Percentiles rank a stretch among this genome's conserved stretches.
Conservation (phyloP, 306 rosid genomes). For the Acmispon strigosus region DNA sequence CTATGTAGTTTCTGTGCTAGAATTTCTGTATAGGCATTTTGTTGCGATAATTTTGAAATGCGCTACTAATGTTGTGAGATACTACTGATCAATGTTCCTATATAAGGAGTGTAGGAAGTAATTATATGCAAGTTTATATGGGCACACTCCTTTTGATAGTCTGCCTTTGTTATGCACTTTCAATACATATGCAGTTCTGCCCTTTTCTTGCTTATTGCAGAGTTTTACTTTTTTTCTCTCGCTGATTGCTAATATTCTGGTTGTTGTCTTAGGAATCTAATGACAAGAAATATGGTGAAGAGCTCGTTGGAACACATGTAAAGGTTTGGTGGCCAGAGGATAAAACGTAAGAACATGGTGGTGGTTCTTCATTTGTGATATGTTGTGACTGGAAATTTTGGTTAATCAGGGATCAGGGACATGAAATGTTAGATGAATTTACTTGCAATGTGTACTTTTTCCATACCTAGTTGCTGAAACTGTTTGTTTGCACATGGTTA, state of each 20-base stretch:
- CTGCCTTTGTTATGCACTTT: not conserved
- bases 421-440: not conserved
- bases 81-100: too few relatives aligned
- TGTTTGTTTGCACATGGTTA: not conserved
- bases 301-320: conserved; percentile 53
- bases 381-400: not conserved
- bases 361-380: not conserved
- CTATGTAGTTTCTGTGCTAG: not conserved
- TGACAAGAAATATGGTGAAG: conserved; percentile 36
- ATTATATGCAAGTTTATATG: not conserved
- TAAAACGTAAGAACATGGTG: conserved; percentile 41
- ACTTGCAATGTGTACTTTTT: not conserved
- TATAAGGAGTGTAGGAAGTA: not conserved
- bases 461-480: not conserved
- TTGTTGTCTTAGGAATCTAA: conserved; percentile 44
- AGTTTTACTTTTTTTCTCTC: not conserved
- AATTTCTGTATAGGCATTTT: not conserved
- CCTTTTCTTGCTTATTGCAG: conserved; percentile 1
- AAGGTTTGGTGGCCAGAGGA: conserved; percentile 92
- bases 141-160: not conserved
- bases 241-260: conserved; percentile 14
- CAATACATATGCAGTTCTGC: not conserved
- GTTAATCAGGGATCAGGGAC: not conserved
- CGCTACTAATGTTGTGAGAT: not conserved
- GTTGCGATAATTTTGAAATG: not conserved